These are phyloP conservation scores for Porcisia deanei DNA, from an alignment of 208 protist species.

Conservation along the genomic window DNA sequence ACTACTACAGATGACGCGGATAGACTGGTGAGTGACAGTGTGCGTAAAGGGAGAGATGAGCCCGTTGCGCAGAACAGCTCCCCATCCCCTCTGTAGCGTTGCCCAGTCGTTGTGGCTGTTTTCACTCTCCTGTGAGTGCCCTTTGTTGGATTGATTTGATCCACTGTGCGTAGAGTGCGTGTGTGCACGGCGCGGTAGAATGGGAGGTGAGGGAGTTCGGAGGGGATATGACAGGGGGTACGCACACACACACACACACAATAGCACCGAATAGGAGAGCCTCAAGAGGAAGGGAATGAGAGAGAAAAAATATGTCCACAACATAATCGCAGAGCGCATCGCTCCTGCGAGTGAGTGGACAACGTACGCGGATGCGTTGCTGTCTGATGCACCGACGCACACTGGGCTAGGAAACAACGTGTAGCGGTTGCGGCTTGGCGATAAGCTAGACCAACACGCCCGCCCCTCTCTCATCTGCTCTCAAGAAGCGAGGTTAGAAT, in stretches of 20 bases:
- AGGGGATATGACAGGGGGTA: too few species aligned
- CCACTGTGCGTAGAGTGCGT: neutral
- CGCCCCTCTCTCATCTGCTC: neutral
- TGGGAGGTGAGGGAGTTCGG: neutral
- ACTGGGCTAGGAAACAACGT: neutral
- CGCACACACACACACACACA: neutral
- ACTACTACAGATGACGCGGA: neutral
- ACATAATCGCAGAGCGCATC: too few species aligned
- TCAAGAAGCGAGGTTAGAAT: neutral
- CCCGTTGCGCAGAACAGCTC: neutral
- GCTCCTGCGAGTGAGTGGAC: too few species aligned
- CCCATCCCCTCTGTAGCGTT: neutral
- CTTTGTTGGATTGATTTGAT: neutral
- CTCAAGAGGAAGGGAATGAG: neutral
- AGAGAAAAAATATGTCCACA: too few species aligned
- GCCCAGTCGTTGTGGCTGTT: too few species aligned
- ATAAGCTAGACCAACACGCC: neutral
- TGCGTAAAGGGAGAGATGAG: neutral
- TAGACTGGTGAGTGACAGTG: neutral
- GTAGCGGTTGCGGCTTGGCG: too few species aligned
- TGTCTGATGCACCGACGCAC: neutral
- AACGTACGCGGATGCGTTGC: neutral
- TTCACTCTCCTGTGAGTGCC: neutral
- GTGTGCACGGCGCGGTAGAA: neutral
- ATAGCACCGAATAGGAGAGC: neutral